Percentiles rank a stretch among this genome's conserved stretches.
phyloP scores from a whole-genome alignment of 257 asterid species.

The Cordia subcordata region DNA sequence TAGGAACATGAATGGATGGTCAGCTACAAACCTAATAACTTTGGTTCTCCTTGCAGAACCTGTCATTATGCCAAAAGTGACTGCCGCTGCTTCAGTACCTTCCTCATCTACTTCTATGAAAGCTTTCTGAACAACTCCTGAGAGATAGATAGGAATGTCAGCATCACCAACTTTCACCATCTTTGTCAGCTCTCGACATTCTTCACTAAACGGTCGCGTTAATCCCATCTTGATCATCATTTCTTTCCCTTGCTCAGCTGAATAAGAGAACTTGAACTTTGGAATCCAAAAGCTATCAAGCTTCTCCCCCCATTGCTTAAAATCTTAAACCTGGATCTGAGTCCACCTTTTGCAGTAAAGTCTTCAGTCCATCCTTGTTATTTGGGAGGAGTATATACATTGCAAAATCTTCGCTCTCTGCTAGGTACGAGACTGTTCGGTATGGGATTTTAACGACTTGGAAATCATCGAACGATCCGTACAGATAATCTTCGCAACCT shows the following conservation, averaged over 20 bases:
- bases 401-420: not conserved
- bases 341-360: constrained; percentile 7
- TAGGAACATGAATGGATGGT: constrained; percentile 19
- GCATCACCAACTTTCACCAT: not conserved
- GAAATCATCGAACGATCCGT: constrained; percentile 12
- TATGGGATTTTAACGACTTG: constrained; percentile 18
- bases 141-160: not conserved
- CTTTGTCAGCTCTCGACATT: not conserved
- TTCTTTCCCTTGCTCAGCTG: not conserved
- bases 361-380: constrained; percentile 8
- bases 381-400: constrained; percentile 18
- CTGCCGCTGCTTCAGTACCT: constrained; percentile 15
- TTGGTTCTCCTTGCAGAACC: not conserved
- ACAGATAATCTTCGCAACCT: constrained; percentile 1
- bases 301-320: not conserved
- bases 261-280: constrained; percentile 18
- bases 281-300: constrained; percentile 11
- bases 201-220: not conserved
- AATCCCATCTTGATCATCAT: constrained; percentile 1
- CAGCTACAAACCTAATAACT: constrained; percentile 4
- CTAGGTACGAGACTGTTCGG: not conserved
- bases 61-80: not conserved
- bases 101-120: constrained; percentile 13
- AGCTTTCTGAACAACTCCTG: constrained; percentile 6
- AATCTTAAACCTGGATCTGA: not conserved